Evolutionary conservation across 1,139 yeast genomes (phyloP), one percentile per base, ranked within the genome.

Genomic region (Meyerozyma athensensis): DNA sequence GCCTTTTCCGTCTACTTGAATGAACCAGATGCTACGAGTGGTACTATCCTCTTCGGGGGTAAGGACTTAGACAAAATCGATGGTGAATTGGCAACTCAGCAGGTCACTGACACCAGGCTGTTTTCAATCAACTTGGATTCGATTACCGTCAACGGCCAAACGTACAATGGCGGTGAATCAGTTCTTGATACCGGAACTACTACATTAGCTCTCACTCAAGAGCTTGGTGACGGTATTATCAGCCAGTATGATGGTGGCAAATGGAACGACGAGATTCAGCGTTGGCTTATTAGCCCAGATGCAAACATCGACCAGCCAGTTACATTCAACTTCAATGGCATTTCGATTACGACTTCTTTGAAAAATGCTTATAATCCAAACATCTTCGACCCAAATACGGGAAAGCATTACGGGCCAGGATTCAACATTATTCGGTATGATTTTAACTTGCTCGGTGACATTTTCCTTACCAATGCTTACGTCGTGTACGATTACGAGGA

Each of bases 391-490:
- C n/a, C n/a, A n/a, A n/a, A n/a, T n/a, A n/a, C n/a, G n/a, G n/a
- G n/a, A n/a, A n/a, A n/a, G n/a, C n/a, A 19, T 19, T 19, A 19
- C 22, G 22, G 22, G 6, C 8, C 22, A 19, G 22, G 22, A 7
- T 19, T 19, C 22, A 6, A 7, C 8, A 19, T 19, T 19, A 19
- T 19, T 19, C 8, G 8, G 22, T 19, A 19, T 19, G 22, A 19
- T 8, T 19, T 19, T 8, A 19, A 19, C 22, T 19, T 19, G 22
- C 42, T 53, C 38, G 51, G 51, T 2, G 47, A 45, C 36, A 36
- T 36, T 32, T 43, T 47, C 39, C 43, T 47, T 26, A 43, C 48
- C n/a, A 37, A 33, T 32, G 49, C 47, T n/a, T 47, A 47, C 37
- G 34, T 42, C 7, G 49, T 46, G 12, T 47, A 42, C 35, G 43